These are phyloP conservation scores for Hepatocystis sp. DNA, from an alignment of 169 alveolate genomes.

Conservation along the genomic window DNA sequence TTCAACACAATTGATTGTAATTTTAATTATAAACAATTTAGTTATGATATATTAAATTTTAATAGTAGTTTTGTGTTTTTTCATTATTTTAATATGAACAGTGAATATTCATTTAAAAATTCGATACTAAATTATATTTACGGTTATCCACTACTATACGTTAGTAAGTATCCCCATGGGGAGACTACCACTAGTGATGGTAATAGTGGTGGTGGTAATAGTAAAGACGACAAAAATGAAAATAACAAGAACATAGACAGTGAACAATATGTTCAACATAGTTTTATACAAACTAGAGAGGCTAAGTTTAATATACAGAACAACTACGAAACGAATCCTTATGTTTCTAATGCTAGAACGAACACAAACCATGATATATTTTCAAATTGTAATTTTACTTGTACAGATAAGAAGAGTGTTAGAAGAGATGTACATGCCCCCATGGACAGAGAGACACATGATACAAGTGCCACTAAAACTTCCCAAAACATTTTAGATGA, in stretches of 20 bases:
- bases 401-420: neutral
- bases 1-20: constrained; percentile 36
- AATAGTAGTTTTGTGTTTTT: constrained; percentile 35
- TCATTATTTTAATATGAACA: constrained; percentile 30
- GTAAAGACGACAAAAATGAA: neutral
- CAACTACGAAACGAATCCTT: no score
- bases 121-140: constrained; percentile 63
- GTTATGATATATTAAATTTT: constrained; percentile 15
- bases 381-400: no score
- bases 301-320: no score
- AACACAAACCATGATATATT: no score
- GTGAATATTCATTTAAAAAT: constrained; percentile 32
- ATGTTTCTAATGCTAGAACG: no score
- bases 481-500: neutral
- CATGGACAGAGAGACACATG: neutral
- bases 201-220: neutral
- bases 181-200: no score
- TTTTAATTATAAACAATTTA: neutral
- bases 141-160: constrained; percentile 47
- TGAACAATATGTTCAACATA: no score
- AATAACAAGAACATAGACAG: no score
- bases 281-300: no score
- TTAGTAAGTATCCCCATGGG: neutral
- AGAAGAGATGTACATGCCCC: neutral
- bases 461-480: neutral